These are phyloP conservation scores for Grigorovia jiainica DNA, from an alignment of 805 yeast genomes.

Conservation along the genomic window DNA sequence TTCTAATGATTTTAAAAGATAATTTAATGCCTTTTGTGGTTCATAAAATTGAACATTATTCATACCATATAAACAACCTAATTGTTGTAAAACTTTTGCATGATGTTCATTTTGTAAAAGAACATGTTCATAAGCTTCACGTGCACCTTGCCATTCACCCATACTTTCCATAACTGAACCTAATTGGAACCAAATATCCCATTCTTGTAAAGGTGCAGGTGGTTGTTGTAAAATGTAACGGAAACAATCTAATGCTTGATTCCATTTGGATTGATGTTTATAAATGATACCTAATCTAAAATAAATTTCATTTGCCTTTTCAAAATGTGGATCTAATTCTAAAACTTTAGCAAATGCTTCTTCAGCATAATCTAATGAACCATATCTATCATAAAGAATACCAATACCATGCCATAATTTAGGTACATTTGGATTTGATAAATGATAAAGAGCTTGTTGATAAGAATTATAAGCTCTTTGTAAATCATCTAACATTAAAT, in stretches of 20 bases:
- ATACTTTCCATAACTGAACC: conserved; percentile 93
- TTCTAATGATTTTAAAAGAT: conserved; percentile 79
- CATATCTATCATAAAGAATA: conserved; percentile 90
- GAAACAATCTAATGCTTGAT: conserved; percentile 87
- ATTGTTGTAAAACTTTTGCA: conserved; percentile 90
- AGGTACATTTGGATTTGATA: conserved; percentile 90
- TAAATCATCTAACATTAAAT: conserved; percentile 89
- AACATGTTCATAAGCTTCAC: conserved; percentile 92
- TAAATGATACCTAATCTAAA: conserved; percentile 93
- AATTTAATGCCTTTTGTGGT: conserved; percentile 71
- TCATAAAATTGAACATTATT: conserved; percentile 57
- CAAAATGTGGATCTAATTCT: conserved; percentile 92
- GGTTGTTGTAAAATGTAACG: conserved; percentile 84
- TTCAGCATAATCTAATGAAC: conserved; percentile 93
- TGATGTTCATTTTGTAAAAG: conserved; percentile 84
- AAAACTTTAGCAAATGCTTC: conserved; percentile 95
- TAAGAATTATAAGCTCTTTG: conserved; percentile 94
- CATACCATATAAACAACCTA: conserved; percentile 84
- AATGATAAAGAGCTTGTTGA: conserved; percentile 87
- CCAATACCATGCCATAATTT: conserved; percentile 99
- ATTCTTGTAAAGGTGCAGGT: conserved; percentile 90
- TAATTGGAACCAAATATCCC: conserved; percentile 97
- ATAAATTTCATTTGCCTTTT: conserved; percentile 92
- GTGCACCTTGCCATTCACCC: conserved; percentile 83
- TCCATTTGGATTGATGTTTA: conserved; percentile 84